Base-by-base conservation (phyloP, 768 basidiomycete species). In the Leccinum incarnatum region DNA sequence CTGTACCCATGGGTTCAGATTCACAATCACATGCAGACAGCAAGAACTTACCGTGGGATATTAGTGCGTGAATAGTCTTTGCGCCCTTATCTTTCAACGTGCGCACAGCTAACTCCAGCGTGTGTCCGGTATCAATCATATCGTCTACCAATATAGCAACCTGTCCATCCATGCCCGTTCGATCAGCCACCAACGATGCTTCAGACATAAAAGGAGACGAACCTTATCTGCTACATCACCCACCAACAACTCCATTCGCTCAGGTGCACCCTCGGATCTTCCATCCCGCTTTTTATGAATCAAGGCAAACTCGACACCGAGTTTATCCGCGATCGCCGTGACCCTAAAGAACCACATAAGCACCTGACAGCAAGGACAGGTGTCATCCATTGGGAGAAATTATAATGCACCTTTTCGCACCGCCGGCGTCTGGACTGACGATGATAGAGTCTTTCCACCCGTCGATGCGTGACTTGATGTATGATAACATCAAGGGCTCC, bases 361-460 rank as follows among this genome's bases (percentile, higher is more conserved):
- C 36, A 6, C 46, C 36, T 32, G 14, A 4, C 2, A 30, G 21
- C 7, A 61, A 47, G 5, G 17, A 2, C 32, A 49, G 53, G 30
- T 15, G 10, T 10, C 42, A 29, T 32, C 51, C 32, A 10, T 37
- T 30, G 30, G 49, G 15, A 6, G 29, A 7, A 25, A n/a, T 27
- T 30, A 78, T 88, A 67, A 78, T 88, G 67, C 67, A 94, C 96
- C 96, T 83, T 79, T 98, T 98, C n/a, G 96, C 95, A 64, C 96
- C 96, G 32, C 96, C 96, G 1, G 96, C 96, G 75, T 98, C 96
- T 0, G 96, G 96, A 74, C 92, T 95, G 70, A 98, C 95, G 62
- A 98, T 87, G 65, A 98, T 92, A 55, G 83, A 83, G 67, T 96
- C 81, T 67, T 87, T 70, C 90, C 96, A 98, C n/a, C 81, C 87